Percentiles rank a stretch among this genome's conserved stretches.
phyloP scores from a whole-genome alignment of 345 rosid species.

The Populus davidiana region DNA sequence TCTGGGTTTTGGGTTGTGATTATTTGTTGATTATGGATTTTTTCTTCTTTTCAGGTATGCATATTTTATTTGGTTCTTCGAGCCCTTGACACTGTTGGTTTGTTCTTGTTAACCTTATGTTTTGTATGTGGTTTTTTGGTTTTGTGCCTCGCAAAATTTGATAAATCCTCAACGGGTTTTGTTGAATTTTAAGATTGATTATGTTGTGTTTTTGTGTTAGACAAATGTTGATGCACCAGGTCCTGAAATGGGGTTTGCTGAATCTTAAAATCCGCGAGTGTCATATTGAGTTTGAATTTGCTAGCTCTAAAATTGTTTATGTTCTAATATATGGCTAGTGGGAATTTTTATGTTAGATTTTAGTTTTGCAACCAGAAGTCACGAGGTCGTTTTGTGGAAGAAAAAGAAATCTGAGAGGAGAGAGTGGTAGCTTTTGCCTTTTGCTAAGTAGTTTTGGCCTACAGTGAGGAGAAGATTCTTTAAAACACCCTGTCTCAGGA shows the following conservation, averaged over 20 bases:
- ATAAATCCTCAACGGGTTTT: background rate
- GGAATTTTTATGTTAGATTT: background rate
- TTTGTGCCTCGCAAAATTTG: background rate
- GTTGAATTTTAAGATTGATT: background rate
- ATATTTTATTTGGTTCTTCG: constrained; percentile 91
- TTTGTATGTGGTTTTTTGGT: constrained; percentile 1
- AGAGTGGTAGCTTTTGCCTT: background rate
- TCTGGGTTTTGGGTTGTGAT: background rate
- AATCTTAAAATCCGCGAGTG: background rate
- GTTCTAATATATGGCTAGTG: background rate
- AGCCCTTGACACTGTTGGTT: constrained; percentile 96
- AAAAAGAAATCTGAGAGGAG: background rate
- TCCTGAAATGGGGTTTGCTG: background rate
- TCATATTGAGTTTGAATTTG: background rate
- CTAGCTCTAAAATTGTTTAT: background rate
- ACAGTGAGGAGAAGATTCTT: background rate
- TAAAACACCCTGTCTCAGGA: background rate
- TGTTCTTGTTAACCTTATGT: constrained; percentile 19
- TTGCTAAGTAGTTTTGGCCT: background rate
- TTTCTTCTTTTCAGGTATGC: constrained; percentile 60
- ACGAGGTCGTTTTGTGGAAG: background rate
- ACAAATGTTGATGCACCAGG: background rate
- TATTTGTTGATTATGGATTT: background rate
- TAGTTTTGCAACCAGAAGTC: background rate
- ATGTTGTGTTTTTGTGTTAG: background rate